Percentiles rank a stretch among this genome's conserved stretches.
Conservation (phyloP, 306 rosid genomes). For the Quillaja saponaria region DNA sequence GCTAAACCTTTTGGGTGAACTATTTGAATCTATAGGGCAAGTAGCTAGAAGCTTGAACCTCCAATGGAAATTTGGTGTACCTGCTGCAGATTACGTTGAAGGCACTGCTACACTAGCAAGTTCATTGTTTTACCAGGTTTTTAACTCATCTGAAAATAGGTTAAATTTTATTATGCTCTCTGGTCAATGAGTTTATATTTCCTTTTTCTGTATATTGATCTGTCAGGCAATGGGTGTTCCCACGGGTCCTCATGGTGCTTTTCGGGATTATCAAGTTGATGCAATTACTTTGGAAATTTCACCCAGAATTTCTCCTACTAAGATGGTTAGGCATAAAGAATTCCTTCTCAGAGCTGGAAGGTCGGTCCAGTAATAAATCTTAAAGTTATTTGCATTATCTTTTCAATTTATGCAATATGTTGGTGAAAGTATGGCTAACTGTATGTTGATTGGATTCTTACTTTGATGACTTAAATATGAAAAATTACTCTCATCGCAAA, state of each 20-base stretch:
- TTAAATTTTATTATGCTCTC: neutral
- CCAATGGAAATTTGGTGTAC: conserved; percentile 84
- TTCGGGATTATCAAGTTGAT: conserved; percentile 95
- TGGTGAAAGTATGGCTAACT: conserved; percentile 7
- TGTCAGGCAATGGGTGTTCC: conserved; percentile 90
- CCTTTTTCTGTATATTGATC: conserved; percentile 21
- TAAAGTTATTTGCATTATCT: neutral
- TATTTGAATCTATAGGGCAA: conserved; percentile 67
- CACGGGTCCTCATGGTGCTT: conserved; percentile 93
- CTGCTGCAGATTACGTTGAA: conserved; percentile 81
- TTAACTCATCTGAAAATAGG: conserved; percentile 18
- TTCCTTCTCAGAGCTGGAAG: conserved; percentile 78
- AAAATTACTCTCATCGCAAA: too few relatives aligned
- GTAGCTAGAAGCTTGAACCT: conserved; percentile 63
- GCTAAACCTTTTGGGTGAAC: conserved; percentile 73
- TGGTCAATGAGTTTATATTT: neutral
- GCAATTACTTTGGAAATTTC: conserved; percentile 87
- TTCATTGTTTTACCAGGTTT: conserved; percentile 85
- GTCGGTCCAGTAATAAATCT: conserved; percentile 46
- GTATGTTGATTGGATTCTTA: neutral
- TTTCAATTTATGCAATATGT: conserved; percentile 1
- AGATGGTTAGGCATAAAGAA: conserved; percentile 56
- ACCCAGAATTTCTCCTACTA: conserved; percentile 54
- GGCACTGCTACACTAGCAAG: conserved; percentile 93
- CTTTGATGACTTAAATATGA: neutral